Percentiles rank a stretch among this genome's conserved stretches.
phyloP scores from a whole-genome alignment of 768 basidiomycete species.

The Clitopilus hobsonii region DNA sequence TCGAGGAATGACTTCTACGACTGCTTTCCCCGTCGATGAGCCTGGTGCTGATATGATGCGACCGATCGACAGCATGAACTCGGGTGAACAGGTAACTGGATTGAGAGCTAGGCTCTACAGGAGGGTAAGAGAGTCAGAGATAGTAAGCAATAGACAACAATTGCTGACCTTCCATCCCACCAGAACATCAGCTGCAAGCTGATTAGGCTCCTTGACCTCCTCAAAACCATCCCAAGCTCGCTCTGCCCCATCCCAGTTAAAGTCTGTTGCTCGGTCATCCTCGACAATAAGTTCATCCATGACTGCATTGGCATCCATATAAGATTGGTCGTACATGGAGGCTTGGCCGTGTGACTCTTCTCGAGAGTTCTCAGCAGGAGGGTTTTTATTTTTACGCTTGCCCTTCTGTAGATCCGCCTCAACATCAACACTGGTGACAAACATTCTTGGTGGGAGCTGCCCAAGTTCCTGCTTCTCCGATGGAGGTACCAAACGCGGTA shows the following conservation, averaged over 20 bases:
- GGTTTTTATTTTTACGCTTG: neutral
- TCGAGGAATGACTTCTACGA: constrained; percentile 13
- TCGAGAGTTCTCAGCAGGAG: neutral
- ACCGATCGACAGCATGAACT: constrained; percentile 46
- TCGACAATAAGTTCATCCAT: neutral
- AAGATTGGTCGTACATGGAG: neutral
- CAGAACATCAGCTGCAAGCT: constrained; percentile 23
- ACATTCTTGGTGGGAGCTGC: constrained; percentile 53
- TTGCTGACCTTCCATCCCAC: constrained; percentile 48
- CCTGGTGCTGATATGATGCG: constrained; percentile 23
- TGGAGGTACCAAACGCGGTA: constrained; percentile 50
- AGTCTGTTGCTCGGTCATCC: constrained; percentile 5
- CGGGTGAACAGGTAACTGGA: constrained; percentile 55
- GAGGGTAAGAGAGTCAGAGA: neutral
- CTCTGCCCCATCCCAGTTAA: constrained; percentile 35
- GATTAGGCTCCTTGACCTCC: constrained; percentile 16
- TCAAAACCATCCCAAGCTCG: constrained; percentile 22
- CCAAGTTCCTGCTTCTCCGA: constrained; percentile 51
- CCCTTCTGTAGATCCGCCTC: constrained; percentile 37
- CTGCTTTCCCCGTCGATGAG: constrained; percentile 4
- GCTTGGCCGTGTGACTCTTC: neutral
- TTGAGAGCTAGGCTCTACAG: constrained; percentile 57
- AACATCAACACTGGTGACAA: constrained; percentile 72
- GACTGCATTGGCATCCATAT: neutral
- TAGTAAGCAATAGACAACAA: neutral